These are phyloP conservation scores for Fraxinus nigra DNA, from an alignment of 305 asterid genomes.

Conservation along the genomic window DNA sequence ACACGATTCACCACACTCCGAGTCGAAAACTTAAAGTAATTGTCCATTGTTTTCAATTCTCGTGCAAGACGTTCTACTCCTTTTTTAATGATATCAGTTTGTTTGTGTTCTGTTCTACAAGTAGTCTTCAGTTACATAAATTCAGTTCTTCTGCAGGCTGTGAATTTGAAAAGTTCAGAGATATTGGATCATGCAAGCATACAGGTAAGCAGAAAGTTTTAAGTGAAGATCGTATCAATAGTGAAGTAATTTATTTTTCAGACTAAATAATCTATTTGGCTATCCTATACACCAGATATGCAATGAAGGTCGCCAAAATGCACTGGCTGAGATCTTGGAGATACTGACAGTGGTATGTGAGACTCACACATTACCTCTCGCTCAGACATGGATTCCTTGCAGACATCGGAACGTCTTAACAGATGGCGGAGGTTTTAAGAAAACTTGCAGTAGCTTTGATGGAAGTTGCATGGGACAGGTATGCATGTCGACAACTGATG, in stretches of 20 bases:
- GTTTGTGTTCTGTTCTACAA: conserved; percentile 2
- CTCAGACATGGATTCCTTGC: conserved; percentile 97
- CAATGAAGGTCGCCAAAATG: conserved; percentile 86
- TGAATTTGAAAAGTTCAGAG: conserved; percentile 82
- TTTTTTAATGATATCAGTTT: not conserved
- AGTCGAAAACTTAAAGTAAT: no score
- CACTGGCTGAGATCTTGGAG: conserved; percentile 82
- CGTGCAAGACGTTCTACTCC: not conserved
- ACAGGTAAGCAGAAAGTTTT: conserved; percentile 43
- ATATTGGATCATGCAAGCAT: conserved; percentile 67
- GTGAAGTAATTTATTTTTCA: conserved; percentile 20
- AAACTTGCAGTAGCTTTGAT: conserved; percentile 87
- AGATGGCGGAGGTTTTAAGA: conserved; percentile 75
- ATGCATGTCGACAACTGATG: conserved; percentile 91
- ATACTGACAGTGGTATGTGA: conserved; percentile 80
- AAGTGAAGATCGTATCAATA: conserved; percentile 8
- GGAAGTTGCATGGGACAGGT: conserved; percentile 87
- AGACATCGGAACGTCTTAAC: conserved; percentile 73
- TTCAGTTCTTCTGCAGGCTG: conserved; percentile 68
- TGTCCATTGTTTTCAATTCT: not conserved
- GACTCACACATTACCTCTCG: conserved; percentile 78
- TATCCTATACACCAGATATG: conserved; percentile 57
- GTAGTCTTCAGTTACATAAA: conserved; percentile 24
- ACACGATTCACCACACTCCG: no score
- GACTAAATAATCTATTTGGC: conserved; percentile 20